phyloP scores from a whole-genome alignment of 1,284 basidiomycete species.

The Ganoderma lingzhi region DNA sequence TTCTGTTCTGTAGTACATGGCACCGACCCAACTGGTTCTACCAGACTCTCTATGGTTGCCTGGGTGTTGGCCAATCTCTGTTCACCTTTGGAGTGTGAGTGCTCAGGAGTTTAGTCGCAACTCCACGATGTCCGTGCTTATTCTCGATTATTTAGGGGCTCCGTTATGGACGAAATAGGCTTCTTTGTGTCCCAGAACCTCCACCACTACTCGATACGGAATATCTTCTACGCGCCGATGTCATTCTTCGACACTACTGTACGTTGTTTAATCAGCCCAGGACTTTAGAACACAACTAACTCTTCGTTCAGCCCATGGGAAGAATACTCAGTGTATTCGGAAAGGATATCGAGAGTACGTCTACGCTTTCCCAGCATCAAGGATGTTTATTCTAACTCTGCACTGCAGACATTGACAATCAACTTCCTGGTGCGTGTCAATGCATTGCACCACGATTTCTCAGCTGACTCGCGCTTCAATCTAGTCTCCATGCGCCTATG shows the following conservation, averaged over 20 bases:
- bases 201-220: constrained; percentile 60
- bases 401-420: constrained; percentile 64
- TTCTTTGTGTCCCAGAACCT: constrained; percentile 67
- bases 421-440: constrained; percentile 54
- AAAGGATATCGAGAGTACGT: constrained; percentile 67
- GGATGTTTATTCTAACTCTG: not conserved
- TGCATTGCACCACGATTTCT: not conserved
- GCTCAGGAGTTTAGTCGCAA: constrained; percentile 23
- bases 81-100: constrained; percentile 70
- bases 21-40: constrained; percentile 65
- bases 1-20: constrained; percentile 49
- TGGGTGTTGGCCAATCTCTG: constrained; percentile 67
- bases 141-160: constrained; percentile 50
- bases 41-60: constrained; percentile 74
- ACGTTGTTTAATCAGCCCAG: constrained; percentile 24
- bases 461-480: not conserved
- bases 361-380: no score
- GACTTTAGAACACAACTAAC: not conserved
- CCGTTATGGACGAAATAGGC: constrained; percentile 62
- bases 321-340: constrained; percentile 73
- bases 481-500: constrained; percentile 72
- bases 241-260: constrained; percentile 76
- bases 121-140: constrained; percentile 23
- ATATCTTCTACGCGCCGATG: constrained; percentile 75
- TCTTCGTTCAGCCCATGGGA: constrained; percentile 56